Conservation (phyloP, 2,329 filamentous ascomycete genomes). For the Cordyceps militaris region DNA sequence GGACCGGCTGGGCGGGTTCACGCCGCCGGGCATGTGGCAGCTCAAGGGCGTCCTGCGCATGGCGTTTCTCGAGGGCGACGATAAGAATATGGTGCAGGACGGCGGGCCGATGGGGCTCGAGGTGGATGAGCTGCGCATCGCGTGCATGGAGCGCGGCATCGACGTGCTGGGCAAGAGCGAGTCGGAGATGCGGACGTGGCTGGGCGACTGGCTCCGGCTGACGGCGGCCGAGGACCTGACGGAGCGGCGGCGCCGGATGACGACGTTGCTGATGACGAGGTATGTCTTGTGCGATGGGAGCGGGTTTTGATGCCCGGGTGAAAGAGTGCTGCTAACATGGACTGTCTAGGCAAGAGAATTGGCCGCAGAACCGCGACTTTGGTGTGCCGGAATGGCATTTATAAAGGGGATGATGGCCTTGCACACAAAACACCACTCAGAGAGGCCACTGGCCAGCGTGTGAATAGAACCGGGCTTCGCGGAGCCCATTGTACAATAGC, state of each 20-base stretch:
- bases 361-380: slow-evolving; percentile 35
- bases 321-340: not conserved
- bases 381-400: slow-evolving; percentile 36
- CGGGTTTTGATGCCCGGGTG: not conserved
- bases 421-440: not conserved
- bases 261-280: slow-evolving; percentile 35
- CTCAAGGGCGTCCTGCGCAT: slow-evolving; percentile 47
- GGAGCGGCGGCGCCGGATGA: slow-evolving; percentile 33
- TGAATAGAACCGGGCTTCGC: not conserved
- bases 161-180: slow-evolving; percentile 51
- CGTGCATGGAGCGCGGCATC: slow-evolving; percentile 64
- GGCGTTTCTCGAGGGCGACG: slow-evolving; percentile 62
- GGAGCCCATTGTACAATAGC: not conserved
- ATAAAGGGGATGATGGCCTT: slow-evolving; percentile 16
- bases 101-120: slow-evolving; percentile 53
- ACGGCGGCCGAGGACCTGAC: slow-evolving; percentile 31
- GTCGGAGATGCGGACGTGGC: slow-evolving; percentile 40
- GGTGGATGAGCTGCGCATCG: slow-evolving; percentile 58
- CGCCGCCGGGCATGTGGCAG: slow-evolving; percentile 45
- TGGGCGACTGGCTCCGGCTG: slow-evolving; percentile 43
- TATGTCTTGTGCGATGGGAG: slow-evolving; percentile 20
- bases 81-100: slow-evolving; percentile 55
- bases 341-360: slow-evolving; percentile 30
- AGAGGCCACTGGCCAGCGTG: not conserved
- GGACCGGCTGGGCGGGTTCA: slow-evolving; percentile 40